A percentile compares a stretch with the other conserved stretches of the same genome.
Evolutionary conservation across 345 rosid genomes (phyloP).

Genomic region (Populus davidiana): DNA sequence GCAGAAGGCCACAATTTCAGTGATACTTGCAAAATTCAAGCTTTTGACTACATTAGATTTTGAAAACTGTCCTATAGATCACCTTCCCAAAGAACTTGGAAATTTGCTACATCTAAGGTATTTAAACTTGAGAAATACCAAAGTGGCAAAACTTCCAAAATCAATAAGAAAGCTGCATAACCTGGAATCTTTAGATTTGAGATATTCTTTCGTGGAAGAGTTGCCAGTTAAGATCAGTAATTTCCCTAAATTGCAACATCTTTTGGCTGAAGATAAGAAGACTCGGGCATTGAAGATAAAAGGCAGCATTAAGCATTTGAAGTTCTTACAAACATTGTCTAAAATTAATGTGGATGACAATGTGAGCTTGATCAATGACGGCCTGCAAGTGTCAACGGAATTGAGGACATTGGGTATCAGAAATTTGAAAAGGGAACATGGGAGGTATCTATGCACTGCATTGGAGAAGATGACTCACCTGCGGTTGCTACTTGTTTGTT

Average conservation of each 20-base stretch:
- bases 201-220: not conserved
- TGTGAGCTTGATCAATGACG: not conserved
- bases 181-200: not conserved
- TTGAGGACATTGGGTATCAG: not conserved
- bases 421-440: constrained; percentile 1
- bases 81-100: not conserved
- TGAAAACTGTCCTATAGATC: too few species aligned
- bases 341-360: not conserved
- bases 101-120: not conserved
- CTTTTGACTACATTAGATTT: too few species aligned
- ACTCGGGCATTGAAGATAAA: not conserved
- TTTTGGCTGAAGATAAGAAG: not conserved
- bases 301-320: not conserved
- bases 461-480: not conserved
- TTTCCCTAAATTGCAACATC: not conserved
- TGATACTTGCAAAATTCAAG: not conserved
- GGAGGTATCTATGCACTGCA: not conserved
- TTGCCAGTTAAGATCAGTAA: not conserved
- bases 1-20: not conserved
- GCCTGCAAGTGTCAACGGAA: not conserved
- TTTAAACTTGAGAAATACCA: not conserved
- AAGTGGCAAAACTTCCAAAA: not conserved
- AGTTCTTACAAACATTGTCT: not conserved
- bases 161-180: not conserved
- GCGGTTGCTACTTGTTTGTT: not conserved